These are phyloP conservation scores for Hanseniaspora osmophila DNA, from an alignment of 805 yeast genomes.

Conservation along the genomic window DNA sequence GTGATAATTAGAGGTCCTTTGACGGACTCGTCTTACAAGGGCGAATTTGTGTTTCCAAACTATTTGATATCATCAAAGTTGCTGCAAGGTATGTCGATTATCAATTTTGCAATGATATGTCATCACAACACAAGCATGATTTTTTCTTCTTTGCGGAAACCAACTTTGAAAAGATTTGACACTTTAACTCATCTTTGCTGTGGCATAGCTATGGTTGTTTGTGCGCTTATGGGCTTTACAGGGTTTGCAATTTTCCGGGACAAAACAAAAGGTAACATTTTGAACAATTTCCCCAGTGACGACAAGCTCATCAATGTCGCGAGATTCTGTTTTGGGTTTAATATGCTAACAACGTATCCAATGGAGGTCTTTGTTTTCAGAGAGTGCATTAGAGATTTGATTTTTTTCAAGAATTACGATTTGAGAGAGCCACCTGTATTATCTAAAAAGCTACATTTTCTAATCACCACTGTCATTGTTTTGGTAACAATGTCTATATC, in stretches of 20 bases:
- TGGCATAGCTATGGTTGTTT: slow-evolving; percentile 62
- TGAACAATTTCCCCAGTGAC: slow-evolving; percentile 71
- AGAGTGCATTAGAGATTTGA: slow-evolving; percentile 64
- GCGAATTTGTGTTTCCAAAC: slow-evolving; percentile 37
- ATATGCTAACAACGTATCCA: slow-evolving; percentile 87
- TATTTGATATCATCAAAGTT: slow-evolving; percentile 26
- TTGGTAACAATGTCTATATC: slow-evolving; percentile 62
- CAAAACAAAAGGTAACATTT: slow-evolving; percentile 70
- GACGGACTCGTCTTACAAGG: slow-evolving; percentile 33
- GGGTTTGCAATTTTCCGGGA: slow-evolving; percentile 68
- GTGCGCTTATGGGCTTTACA: slow-evolving; percentile 62
- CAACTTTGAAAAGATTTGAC: slow-evolving; percentile 64
- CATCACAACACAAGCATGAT: slow-evolving; percentile 90
- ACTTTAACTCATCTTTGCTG: slow-evolving; percentile 75
- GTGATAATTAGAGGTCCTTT: slow-evolving; percentile 66
- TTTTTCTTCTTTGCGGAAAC: slow-evolving; percentile 65
- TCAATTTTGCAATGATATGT: slow-evolving; percentile 89
- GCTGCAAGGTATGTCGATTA: slow-evolving; percentile 86
- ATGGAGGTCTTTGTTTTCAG: slow-evolving; percentile 81
- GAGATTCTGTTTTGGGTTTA: slow-evolving; percentile 78
- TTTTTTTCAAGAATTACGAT: slow-evolving; percentile 19
- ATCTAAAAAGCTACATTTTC: slow-evolving; percentile 37
- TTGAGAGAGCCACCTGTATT: slow-evolving; percentile 28
- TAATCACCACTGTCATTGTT: slow-evolving; percentile 53
- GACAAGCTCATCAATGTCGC: slow-evolving; percentile 75